Evolutionary conservation across 495 filamentous ascomycete genomes (phyloP).

Genomic region (Glarea lozoyensis): DNA sequence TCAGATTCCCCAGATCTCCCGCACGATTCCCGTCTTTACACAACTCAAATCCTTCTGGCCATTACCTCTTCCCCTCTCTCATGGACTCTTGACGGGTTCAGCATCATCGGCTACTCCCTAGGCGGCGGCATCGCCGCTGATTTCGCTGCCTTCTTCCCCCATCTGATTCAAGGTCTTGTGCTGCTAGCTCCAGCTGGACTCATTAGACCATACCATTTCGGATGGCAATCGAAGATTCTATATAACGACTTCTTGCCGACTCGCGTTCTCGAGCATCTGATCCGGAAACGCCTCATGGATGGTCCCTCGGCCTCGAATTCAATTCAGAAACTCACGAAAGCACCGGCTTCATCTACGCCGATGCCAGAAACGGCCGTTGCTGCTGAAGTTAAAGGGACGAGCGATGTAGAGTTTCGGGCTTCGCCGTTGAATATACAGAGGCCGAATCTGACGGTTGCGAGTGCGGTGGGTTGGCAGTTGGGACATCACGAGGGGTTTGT

Average conservation of each 20-base stretch:
- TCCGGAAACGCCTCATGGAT: slow-evolving; percentile 42
- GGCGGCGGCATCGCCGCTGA: slow-evolving; percentile 69
- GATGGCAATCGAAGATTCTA: slow-evolving; percentile 46
- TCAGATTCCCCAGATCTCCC: slow-evolving; percentile 38
- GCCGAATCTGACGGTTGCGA: slow-evolving; percentile 30
- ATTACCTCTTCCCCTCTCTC: slow-evolving; percentile 53
- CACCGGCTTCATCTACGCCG: neutral
- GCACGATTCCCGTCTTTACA: slow-evolving; percentile 68
- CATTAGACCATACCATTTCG: slow-evolving; percentile 55
- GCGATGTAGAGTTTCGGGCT: slow-evolving; percentile 8
- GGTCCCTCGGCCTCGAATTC: neutral
- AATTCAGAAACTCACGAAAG: neutral
- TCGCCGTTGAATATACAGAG: slow-evolving; percentile 23
- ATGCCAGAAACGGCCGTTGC: slow-evolving; percentile 1
- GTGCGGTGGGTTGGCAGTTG: slow-evolving; percentile 48
- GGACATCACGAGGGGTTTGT: slow-evolving; percentile 45
- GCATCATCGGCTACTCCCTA: slow-evolving; percentile 74
- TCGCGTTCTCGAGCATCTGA: slow-evolving; percentile 40
- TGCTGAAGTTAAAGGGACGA: slow-evolving; percentile 14
- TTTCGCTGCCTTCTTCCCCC: slow-evolving; percentile 66
- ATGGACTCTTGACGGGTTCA: slow-evolving; percentile 42
- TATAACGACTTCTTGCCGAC: slow-evolving; percentile 56
- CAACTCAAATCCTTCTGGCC: slow-evolving; percentile 61
- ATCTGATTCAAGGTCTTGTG: slow-evolving; percentile 54
- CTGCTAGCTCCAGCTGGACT: slow-evolving; percentile 71